These are phyloP conservation scores for Rhizopus stolonifer DNA, from an alignment of 371 early-diverging fungal species.

Conservation along the genomic window DNA sequence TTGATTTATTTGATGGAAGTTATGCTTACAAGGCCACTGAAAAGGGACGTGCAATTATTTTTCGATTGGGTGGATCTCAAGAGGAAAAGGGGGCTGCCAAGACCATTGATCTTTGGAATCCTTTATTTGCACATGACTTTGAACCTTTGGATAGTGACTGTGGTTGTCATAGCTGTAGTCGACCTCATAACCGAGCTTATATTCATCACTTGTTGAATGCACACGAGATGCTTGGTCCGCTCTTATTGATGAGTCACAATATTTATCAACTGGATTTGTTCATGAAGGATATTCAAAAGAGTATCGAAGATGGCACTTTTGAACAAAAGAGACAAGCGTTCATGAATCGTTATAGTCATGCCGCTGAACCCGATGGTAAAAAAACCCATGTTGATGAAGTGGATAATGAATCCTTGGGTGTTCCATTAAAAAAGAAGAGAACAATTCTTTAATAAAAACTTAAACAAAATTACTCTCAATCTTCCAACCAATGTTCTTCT, in stretches of 20 bases:
- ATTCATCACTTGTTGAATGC: conserved; percentile 74
- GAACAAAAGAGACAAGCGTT: conserved; percentile 45
- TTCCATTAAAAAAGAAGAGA: conserved; percentile 44
- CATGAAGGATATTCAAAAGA: conserved; percentile 59
- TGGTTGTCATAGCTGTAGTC: conserved; percentile 65
- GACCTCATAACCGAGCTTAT: conserved; percentile 71
- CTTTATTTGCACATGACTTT: conserved; percentile 51
- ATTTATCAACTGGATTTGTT: conserved; percentile 63
- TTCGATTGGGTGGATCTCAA: conserved; percentile 34
- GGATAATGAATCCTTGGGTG: conserved; percentile 39
- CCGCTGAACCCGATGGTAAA: conserved; percentile 29
- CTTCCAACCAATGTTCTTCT: conserved; percentile 71
- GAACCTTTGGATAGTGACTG: conserved; percentile 62
- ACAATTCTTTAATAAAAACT: conserved; percentile 26
- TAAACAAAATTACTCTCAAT: conserved; percentile 50
- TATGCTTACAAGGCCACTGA: conserved; percentile 49
- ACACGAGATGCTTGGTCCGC: conserved; percentile 79
- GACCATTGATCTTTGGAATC: conserved; percentile 57
- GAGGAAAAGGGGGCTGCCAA: conserved; percentile 16
- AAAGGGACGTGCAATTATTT: conserved; percentile 41
- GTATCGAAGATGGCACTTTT: conserved; percentile 58
- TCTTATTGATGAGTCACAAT: conserved; percentile 78
- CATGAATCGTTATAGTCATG: conserved; percentile 41
- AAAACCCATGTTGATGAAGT: conserved; percentile 40
- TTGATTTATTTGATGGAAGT: conserved; percentile 75